A percentile compares a stretch with the other conserved stretches of the same genome.
phyloP scores from a whole-genome alignment of 2,329 filamentous ascomycete genomes.

The Alternaria triticina region DNA sequence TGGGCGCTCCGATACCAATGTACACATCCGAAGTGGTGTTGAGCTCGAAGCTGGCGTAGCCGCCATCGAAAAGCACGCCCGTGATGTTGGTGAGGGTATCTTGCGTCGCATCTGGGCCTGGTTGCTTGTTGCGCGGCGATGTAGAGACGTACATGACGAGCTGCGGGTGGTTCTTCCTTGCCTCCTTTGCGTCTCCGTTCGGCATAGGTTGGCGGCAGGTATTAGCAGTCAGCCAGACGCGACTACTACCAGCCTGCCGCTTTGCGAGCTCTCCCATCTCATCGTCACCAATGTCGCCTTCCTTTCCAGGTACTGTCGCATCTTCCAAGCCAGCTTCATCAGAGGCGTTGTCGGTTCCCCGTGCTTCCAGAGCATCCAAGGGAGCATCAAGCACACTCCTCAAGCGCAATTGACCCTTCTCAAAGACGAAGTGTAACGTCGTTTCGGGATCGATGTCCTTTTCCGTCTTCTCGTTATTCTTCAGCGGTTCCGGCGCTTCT shows the following conservation, averaged over 20 bases:
- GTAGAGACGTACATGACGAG: conserved; percentile 79
- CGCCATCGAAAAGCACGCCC: conserved; percentile 64
- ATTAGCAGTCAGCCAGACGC: conserved; percentile 82
- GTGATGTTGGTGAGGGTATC: conserved; percentile 52
- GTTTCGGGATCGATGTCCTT: conserved; percentile 68
- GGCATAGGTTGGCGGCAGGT: conserved; percentile 78
- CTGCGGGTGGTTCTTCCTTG: conserved; percentile 60
- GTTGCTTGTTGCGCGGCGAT: conserved; percentile 66
- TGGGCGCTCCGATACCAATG: conserved; percentile 75
- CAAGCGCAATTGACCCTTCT: conserved; percentile 61
- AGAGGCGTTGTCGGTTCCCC: conserved; percentile 18
- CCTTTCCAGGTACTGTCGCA: neutral
- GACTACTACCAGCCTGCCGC: conserved; percentile 38
- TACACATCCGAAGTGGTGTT: conserved; percentile 72
- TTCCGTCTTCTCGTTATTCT: conserved; percentile 69
- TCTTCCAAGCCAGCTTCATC: neutral
- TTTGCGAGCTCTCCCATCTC: conserved; percentile 16
- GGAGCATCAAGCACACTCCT: conserved; percentile 37
- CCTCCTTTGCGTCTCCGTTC: conserved; percentile 55
- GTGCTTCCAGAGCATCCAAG: conserved; percentile 36
- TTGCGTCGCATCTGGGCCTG: conserved; percentile 65
- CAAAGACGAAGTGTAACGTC: conserved; percentile 70
- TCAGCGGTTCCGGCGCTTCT: conserved; percentile 57
- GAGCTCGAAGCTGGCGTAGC: conserved; percentile 71
- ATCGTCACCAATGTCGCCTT: neutral